A percentile compares a stretch with the other conserved stretches of the same genome.
Evolutionary conservation across 441 rosid species (phyloP).

Genomic region (Breynia disticha): DNA sequence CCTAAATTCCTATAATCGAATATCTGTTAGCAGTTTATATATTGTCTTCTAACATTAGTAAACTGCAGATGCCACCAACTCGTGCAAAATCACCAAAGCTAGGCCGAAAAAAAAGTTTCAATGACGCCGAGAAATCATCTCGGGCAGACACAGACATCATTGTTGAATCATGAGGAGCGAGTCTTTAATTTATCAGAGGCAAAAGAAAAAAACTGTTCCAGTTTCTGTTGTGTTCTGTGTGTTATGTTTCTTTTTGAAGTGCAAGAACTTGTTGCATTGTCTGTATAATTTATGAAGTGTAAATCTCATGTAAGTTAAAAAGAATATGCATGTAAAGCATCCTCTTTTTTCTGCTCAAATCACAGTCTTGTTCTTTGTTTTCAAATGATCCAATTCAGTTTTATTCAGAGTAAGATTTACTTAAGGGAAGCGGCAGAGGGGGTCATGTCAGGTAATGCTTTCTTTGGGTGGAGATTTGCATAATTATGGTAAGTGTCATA

Average conservation of each 20-base stretch:
- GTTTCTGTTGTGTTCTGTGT: constrained; percentile 16
- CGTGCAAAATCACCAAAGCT: constrained; percentile 94
- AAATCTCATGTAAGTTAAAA: constrained; percentile 56
- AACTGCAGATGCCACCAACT: constrained; percentile 75
- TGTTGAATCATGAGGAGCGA: constrained; percentile 26
- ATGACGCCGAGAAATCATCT: constrained; percentile 25
- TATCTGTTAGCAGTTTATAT: not conserved
- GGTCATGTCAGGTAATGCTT: constrained; percentile 19
- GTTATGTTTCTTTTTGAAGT: constrained; percentile 21
- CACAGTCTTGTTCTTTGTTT: not conserved
- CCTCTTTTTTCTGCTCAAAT: constrained; percentile 16
- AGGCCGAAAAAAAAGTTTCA: constrained; percentile 65
- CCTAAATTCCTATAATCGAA: too few relatives aligned
- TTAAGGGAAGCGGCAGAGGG: constrained; percentile 7
- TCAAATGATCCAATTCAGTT: not conserved
- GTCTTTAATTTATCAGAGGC: constrained; percentile 26
- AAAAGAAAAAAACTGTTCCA: constrained; percentile 16
- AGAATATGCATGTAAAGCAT: constrained; percentile 18
- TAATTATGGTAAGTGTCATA: constrained; percentile 24
- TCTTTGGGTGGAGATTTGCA: constrained; percentile 19
- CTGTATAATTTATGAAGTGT: constrained; percentile 41
- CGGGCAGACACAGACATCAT: constrained; percentile 29
- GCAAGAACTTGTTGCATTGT: constrained; percentile 26
- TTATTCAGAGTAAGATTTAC: too few relatives aligned
- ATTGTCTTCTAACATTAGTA: constrained; percentile 12